Percentiles rank a stretch among this genome's conserved stretches.
Evolutionary conservation across 305 asterid species (phyloP).

Genomic region (Fraxinus sp.): DNA sequence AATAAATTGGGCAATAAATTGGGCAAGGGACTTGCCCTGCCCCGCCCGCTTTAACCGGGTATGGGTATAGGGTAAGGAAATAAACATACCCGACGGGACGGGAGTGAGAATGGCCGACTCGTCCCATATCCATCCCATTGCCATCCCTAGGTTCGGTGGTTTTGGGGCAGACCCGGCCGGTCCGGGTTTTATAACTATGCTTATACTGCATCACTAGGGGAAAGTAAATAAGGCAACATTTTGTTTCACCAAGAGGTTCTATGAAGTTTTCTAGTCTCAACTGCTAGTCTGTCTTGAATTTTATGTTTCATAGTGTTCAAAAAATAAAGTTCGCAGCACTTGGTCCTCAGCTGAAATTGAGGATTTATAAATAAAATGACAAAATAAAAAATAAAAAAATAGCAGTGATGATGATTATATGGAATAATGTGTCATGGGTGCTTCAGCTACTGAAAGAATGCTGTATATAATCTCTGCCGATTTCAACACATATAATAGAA

Average conservation of each 20-base stretch:
- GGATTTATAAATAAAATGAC: not conserved
- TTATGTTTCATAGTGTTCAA: not conserved
- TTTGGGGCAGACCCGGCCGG: too few species aligned
- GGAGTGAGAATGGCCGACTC: too few species aligned
- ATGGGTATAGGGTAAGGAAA: too few species aligned
- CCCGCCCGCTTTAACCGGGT: too few species aligned
- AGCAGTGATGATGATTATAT: not conserved
- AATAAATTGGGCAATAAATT: too few species aligned
- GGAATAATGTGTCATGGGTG: not conserved
- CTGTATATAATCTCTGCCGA: not conserved
- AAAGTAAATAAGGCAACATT: not conserved
- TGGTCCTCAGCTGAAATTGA: not conserved
- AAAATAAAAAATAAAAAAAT: not conserved
- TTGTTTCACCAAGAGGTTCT: not conserved
- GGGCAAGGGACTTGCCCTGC: too few species aligned
- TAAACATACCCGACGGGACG: too few species aligned
- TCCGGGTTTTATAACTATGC: too few species aligned
- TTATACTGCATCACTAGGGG: not conserved
- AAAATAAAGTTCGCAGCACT: too few species aligned
- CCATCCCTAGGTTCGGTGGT: too few species aligned
- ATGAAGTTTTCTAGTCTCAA: not conserved
- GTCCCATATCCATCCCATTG: too few species aligned
- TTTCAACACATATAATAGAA: not conserved
- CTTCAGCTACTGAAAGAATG: not conserved
- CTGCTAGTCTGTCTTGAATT: constrained; percentile 1